Conservation (phyloP, 2,329 filamentous ascomycete species). For the Ascochyta fabae region DNA sequence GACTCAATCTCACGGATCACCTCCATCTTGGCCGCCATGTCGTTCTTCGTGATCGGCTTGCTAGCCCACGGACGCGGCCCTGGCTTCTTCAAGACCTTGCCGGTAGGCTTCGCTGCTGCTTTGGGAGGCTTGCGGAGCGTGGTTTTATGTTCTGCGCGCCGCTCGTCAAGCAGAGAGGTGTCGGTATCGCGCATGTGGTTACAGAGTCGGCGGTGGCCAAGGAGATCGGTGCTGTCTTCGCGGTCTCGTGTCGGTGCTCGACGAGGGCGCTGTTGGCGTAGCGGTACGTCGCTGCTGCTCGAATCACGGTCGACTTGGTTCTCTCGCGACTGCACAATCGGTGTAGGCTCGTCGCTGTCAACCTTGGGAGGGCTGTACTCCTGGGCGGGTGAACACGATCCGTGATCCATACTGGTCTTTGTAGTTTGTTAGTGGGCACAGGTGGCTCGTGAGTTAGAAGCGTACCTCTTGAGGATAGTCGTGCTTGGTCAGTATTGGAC, state of each 20-base stretch:
- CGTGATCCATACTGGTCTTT: neutral
- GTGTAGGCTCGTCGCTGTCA: neutral
- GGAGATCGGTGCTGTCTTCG: neutral
- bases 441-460: neutral
- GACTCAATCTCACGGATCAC: slow-evolving; percentile 36
- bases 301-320: neutral
- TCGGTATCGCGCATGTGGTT: neutral
- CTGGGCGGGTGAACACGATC: neutral
- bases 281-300: slow-evolving; percentile 17
- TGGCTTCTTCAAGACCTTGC: slow-evolving; percentile 24
- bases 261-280: slow-evolving; percentile 8
- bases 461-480: neutral
- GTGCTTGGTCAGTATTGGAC: neutral
- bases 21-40: slow-evolving; percentile 31
- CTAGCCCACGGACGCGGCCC: slow-evolving; percentile 22
- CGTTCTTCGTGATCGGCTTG: slow-evolving; percentile 36
- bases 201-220: neutral
- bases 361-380: neutral
- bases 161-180: neutral
- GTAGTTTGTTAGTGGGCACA: neutral
- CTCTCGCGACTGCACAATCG: slow-evolving; percentile 1
- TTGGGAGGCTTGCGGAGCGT: slow-evolving; percentile 9
- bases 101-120: neutral
- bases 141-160: neutral
- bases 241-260: neutral